phyloP scores from a whole-genome alignment of 495 filamentous ascomycete genomes.

The Oidiodendron maius region DNA sequence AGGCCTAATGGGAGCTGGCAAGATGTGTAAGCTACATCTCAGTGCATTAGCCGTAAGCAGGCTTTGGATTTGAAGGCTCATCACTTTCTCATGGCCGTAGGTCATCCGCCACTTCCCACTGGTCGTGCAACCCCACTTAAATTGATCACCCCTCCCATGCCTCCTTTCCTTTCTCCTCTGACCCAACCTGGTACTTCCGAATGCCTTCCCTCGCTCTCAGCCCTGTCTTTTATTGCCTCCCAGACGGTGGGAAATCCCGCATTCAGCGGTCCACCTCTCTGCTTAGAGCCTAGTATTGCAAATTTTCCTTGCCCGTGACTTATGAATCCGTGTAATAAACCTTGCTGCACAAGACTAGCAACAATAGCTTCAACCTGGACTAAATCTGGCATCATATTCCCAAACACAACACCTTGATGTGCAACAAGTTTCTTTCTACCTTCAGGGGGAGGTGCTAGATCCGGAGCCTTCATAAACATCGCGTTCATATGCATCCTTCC shows the following conservation, averaged over 20 bases:
- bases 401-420: constrained; percentile 41
- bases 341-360: constrained; percentile 71
- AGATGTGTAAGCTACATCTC: no score
- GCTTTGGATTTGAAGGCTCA: no score
- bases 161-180: constrained; percentile 20
- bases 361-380: constrained; percentile 73
- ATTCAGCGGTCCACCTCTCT: constrained; percentile 49
- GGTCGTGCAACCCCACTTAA: constrained; percentile 22
- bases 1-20: no score
- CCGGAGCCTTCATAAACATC: constrained; percentile 20
- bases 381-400: constrained; percentile 48
- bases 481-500: constrained; percentile 13
- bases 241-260: constrained; percentile 28
- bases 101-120: constrained; percentile 20
- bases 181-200: constrained; percentile 54
- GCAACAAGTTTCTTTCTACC: constrained; percentile 40
- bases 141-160: constrained; percentile 23
- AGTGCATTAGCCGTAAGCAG: no score
- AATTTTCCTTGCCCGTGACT: constrained; percentile 70
- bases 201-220: constrained; percentile 20
- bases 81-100: not conserved
- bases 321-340: constrained; percentile 81
- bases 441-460: constrained; percentile 38
- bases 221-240: constrained; percentile 19
- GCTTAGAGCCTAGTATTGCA: constrained; percentile 74